phyloP scores from a whole-genome alignment of 495 filamentous ascomycete genomes.

The Massariosphaeria phaeospora region DNA sequence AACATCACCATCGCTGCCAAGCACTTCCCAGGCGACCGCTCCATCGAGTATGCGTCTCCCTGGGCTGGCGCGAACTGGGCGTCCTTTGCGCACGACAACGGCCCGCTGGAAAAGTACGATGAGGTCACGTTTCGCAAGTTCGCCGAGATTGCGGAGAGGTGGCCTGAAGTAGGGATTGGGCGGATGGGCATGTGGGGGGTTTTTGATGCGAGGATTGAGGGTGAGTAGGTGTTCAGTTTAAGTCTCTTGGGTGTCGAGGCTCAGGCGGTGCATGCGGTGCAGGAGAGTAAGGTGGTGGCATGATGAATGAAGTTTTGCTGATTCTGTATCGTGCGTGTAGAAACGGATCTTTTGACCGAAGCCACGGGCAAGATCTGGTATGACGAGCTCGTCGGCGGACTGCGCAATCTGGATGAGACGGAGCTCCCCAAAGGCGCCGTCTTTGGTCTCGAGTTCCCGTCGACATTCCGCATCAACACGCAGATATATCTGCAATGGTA shows the following conservation, averaged over 20 bases:
- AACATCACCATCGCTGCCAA: conserved; percentile 34
- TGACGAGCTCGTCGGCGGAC: conserved; percentile 31
- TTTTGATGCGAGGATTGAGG: conserved; percentile 33
- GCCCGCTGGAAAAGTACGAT: conserved; percentile 40
- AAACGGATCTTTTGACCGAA: conserved; percentile 32
- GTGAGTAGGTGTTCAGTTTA: too few relatives aligned
- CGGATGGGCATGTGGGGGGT: conserved; percentile 30
- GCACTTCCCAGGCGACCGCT: conserved; percentile 37
- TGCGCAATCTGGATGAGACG: conserved; percentile 20
- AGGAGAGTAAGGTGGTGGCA: too few relatives aligned
- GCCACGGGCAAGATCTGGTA: conserved; percentile 37
- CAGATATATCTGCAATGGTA: conserved; percentile 36
- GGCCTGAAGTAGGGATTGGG: conserved; percentile 16
- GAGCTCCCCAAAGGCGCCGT: conserved; percentile 26
- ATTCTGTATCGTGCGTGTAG: too few relatives aligned
- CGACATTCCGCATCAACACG: conserved; percentile 35
- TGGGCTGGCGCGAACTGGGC: conserved; percentile 39
- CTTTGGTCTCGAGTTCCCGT: conserved; percentile 33
- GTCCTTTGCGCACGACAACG: conserved; percentile 34
- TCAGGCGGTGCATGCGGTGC: too few relatives aligned
- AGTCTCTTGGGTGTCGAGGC: too few relatives aligned
- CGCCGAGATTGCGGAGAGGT: conserved; percentile 13
- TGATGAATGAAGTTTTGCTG: too few relatives aligned
- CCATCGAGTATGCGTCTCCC: conserved; percentile 33
- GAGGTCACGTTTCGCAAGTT: conserved; percentile 40